Base-by-base conservation (phyloP, 495 filamentous ascomycete genomes). In the Penicillium robsamsonii region DNA sequence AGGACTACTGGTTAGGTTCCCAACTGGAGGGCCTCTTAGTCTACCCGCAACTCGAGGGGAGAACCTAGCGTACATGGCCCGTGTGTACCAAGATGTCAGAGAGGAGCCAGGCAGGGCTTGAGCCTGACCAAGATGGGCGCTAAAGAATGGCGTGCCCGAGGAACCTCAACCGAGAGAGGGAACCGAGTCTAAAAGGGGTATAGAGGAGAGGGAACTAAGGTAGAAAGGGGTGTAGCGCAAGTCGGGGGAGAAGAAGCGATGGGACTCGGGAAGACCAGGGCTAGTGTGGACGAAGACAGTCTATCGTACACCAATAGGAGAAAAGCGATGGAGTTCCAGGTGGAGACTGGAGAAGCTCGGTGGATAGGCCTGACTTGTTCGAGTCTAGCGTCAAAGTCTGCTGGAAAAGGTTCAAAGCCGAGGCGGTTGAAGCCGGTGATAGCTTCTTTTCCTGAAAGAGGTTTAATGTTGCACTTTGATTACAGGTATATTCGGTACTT, bases 121-220 rank as follows among this genome's bases (percentile, higher is more conserved):
- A 43, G 33, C 35, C 43, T 48, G 30, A 48, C 30, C 30, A 48
- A 48, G 27, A 47, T 15, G 24, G 56, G 55, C 47, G 60, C 61
- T 61, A 69, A 69, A 61, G 61, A 65, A 70, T 73, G 71, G 70
- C 67, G 69, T 75, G 70, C 68, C 72, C 70, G 66, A 73, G 69
- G 67, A 75, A 72, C 65, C 58, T 62, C 42, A 57, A 59, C 56
- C 46, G 24, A 44, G 48, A 33, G 43, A 50, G 53, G 61, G 56
- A 59, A 68, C 40, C 62, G 59, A 61, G 48, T 31, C 57, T 38
- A 3, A 58, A 57, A 50, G 30, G 10, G 57, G 65, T 27, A 31
- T 70, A 66, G 61, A 53, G 47, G 55, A 22, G 27, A 35, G 40
- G 55, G 46, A 49, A 58, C 69, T 74, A 72, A 50, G 50, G 50